Base-by-base conservation (phyloP, 73 alveolate genomes). In the Paraurostyla sp. region DNA sequence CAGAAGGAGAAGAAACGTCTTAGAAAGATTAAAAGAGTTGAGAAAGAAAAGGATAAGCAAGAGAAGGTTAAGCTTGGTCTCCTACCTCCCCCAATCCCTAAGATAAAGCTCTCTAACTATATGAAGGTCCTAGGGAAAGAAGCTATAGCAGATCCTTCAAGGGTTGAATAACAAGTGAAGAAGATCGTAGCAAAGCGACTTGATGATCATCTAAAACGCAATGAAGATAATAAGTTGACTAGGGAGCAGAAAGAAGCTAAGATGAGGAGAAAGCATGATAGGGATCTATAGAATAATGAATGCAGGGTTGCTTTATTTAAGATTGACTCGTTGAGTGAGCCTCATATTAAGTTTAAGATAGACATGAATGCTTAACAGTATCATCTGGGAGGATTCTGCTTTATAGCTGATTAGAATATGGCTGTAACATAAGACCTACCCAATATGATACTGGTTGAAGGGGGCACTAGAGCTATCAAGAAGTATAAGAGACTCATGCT, bases 401-500 rank as follows among this genome's bases (percentile, higher is more conserved):
- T 97, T 56, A 62, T 81, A 45, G 85, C 93, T 30, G 93, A 82
- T 29, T 80, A 91, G 63, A 42, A 52, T 36, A 76, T 76, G 76
- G 91, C 91, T 30, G 85, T 91, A 3, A 59, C 60, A n/a, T n/a
- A n/a, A 0, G 81, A 43, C 52, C 83, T 92, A n/a, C 98, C 97
- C 18, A 76, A 91, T 36, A 41, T 97, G 35, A 94, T 97, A 35
- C 71, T 95, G 0, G 98, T 95, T 48, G 98, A 97, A 89, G 99
- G 99, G 32, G 99, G 99, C 22, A 94, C 94, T 22, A 80, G 94
- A 59, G 99, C 98, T 3, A 94, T 97, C 30, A 92, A 95, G 83
- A 93, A 86, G 48, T 97, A 88, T 87, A 97, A 95, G 83, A 91
- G 93, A 49, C 84, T 97, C 33, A 71, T 96, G 78, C 85, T 97